Base-by-base conservation (phyloP, 495 filamentous ascomycete species). In the Talaromyces proteolyticus region DNA sequence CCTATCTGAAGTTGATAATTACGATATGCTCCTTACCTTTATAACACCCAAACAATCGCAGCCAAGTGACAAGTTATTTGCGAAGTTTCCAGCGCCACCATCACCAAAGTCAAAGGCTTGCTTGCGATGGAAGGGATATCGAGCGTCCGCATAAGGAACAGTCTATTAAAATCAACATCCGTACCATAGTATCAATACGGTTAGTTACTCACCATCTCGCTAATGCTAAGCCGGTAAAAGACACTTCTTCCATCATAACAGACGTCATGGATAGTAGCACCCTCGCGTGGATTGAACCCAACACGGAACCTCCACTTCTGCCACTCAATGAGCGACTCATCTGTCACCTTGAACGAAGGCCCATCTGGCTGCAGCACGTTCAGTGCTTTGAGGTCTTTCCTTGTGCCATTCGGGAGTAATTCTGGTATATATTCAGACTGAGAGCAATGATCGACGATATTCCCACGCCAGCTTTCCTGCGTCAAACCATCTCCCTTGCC, bases 361-460 rank as follows among this genome's bases (percentile, higher is more conserved):
- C 89, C 89, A 46, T 92, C 80, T 0, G 89, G 88, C 58, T 95
- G 89, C 11, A 84, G 66, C 0, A 95, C 80, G 25, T 86, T 85
- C 52, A 92, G 66, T 3, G 89, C 88, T 65, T 92, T 93, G 36
- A 93, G 64, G 59, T 90, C 79, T 60, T 77, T 78, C 29, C 75
- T 62, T n/a, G 90, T 75, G 7, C 76, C 68, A 7, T 65, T 57
- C 0, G 66, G 57, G 41, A 91, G 81, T 16, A 78, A 61, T 56
- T 93, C 89, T 0, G 70, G 70, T 2, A 74, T 77, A 55, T 95
- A 95, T 61, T 95, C 89, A 0, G 70, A 70, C 8, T 57, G 54
- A 47, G 68, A 72, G 54, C 68, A 72, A 47, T 74, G 70, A 4
- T 66, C 67, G 17, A 74, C 70, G 41, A 74, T 71, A 61, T 71